Percentiles rank a stretch among this genome's conserved stretches.
Conservation (phyloP, 129 eudicot species). For the Chrysanthemum seticuspe region DNA sequence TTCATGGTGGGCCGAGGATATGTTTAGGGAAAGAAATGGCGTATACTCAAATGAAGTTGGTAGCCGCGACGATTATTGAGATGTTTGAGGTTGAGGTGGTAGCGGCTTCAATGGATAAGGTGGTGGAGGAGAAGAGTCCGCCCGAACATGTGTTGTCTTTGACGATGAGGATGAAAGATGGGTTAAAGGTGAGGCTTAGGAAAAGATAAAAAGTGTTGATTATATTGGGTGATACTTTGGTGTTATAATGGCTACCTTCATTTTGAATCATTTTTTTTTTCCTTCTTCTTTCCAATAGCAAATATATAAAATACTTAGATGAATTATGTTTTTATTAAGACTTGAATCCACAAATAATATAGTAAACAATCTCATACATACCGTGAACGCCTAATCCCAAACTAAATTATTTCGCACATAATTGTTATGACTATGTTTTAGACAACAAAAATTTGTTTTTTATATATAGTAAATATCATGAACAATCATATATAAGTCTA, state of each 20-base stretch:
- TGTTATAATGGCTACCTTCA: background rate
- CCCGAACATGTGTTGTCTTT: constrained; percentile 65
- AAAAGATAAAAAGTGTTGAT: background rate
- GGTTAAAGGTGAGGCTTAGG: constrained; percentile 41
- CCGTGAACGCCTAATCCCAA: no score
- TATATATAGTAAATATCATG: no score
- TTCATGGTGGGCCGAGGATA: constrained; percentile 74
- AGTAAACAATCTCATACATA: no score
- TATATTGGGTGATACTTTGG: background rate
- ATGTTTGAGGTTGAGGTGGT: constrained; percentile 40
- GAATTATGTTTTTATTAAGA: background rate
- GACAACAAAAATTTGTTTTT: no score
- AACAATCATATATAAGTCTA: no score
- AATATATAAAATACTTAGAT: background rate
- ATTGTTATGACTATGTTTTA: no score
- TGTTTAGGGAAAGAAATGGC: constrained; percentile 92
- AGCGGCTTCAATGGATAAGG: background rate
- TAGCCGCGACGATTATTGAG: constrained; percentile 65
- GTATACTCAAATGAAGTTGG: constrained; percentile 78
- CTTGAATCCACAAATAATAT: no score
- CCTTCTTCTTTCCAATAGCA: background rate
- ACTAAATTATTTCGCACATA: no score
- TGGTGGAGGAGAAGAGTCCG: constrained; percentile 31
- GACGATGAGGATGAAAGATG: constrained; percentile 79
- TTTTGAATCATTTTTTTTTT: background rate